These are phyloP conservation scores for Psilocybe cyanescens DNA, from an alignment of 768 basidiomycete species.

Conservation along the genomic window DNA sequence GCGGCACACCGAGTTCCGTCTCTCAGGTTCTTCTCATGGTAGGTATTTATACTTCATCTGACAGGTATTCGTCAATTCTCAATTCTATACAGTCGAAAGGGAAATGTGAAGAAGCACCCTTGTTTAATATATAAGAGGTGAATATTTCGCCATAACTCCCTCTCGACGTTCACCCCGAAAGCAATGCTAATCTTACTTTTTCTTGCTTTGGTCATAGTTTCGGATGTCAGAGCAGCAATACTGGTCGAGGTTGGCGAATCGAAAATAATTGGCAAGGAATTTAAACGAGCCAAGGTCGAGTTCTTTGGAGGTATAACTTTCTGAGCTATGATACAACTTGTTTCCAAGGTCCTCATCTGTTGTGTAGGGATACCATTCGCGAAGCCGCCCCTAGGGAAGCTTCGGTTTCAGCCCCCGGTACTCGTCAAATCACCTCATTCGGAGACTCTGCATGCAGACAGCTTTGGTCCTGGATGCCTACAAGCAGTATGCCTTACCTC, in stretches of 20 bases:
- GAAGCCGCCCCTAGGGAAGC: slow-evolving; percentile 48
- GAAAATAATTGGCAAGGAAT: neutral
- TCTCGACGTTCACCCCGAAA: neutral
- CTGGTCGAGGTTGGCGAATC: neutral
- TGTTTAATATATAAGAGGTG: neutral
- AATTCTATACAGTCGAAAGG: too few species aligned
- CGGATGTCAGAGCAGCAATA: neutral
- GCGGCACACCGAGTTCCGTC: neutral
- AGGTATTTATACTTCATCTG: too few species aligned
- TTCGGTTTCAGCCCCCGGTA: slow-evolving; percentile 47
- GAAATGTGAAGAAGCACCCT: neutral
- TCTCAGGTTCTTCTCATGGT: neutral
- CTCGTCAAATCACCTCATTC: slow-evolving; percentile 35
- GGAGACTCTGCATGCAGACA: neutral
- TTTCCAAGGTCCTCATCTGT: neutral
- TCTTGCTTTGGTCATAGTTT: neutral
- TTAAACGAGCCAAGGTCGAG: slow-evolving; percentile 2
- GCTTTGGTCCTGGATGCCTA: neutral
- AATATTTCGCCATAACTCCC: neutral
- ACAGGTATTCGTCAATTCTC: too few species aligned
- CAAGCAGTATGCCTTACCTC: neutral
- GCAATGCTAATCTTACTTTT: neutral
- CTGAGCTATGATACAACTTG: too few species aligned
- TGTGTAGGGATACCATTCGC: slow-evolving; percentile 52
- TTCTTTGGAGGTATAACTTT: slow-evolving; percentile 12